Evolutionary conservation across 2,329 filamentous ascomycete species (phyloP), one percentile per base, ranked within the genome.

Genomic region (Coleophoma eucalyptorum): DNA sequence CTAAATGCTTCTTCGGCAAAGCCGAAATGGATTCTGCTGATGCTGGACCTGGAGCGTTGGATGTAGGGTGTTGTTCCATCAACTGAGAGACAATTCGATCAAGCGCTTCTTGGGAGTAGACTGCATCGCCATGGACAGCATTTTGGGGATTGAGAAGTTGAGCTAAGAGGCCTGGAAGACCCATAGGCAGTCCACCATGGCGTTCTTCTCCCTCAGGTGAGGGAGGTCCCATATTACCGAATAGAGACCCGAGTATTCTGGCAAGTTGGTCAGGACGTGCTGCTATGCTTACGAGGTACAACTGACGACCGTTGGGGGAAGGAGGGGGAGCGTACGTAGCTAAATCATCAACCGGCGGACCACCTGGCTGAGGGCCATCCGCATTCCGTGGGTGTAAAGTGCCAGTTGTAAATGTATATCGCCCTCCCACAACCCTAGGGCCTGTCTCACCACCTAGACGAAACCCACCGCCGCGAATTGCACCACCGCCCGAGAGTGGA

Each of bases 51-150:
- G 91, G 87, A 1, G 89, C 93, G 58, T 87, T 90, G 1, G 86
- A 87, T 48, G 79, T 79, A 2, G 84, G 80, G 51, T 91, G 87
- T 53, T 89, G 83, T 59, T 97, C 93, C 86, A 97, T 94, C 41
- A 97, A 76, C 59, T 88, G 82, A 0, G 89, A 87, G 50, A 99
- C 87, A 57, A 97, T 89, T 33, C 87, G 83, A 65, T 99, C 93
- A 32, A 97, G 74, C 3, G 89, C 92, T 70, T 96, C 91, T 69
- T 97, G 90, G 0, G 88, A 87, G 66, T 93, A 95, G 1, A 96
- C 93, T 7, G 86, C 89, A 67, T 97, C 93, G 18, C 91, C 89
- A 52, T 80, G 76, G 15, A 73, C 69, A 7, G 72, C 76, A 51
- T 75, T 72, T n/a, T 69, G 70, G 13, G 79, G 78, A 48, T 76